Base-by-base conservation (phyloP, 169 alveolate genomes). In the Cryptosporidium ubiquitum region DNA sequence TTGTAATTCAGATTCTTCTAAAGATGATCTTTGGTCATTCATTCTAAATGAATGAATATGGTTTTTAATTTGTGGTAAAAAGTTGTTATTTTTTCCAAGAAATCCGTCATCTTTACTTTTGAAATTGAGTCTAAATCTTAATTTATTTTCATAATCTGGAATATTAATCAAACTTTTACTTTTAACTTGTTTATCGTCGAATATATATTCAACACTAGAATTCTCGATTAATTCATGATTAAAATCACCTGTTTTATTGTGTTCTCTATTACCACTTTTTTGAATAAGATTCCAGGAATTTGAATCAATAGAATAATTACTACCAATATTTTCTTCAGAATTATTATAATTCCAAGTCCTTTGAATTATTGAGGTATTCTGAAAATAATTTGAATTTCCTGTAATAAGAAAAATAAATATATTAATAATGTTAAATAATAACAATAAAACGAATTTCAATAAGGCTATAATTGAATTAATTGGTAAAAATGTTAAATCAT, bases 401-500 rank as follows among this genome's bases (percentile, higher is more conserved):
- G 35, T 79, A 39, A 66, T 20, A 40, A 61, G 9, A 37, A 79
- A 64, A 31, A 60, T 23, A 61, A 42, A 37, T 61, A 79, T 26
- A 40, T 66, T 23, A 57, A 7, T 39, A 61, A 29, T 18, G 26
- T 64, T 37, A 4, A 79, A 39, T n/a, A 79, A 26, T 6, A 60
- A 23, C 37, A 79, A 61, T 26, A 79, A 39, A 44, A 79, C 12
- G 2, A 60, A 29, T 47, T 69, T 86, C 44, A 60, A 5, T 14
- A 85, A 31, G 16, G 84, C 85, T 20, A 85, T 52, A 1, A 69
- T 47, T 33, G 86, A 69, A 70, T 71, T 70, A n/a, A 92, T 64
- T 12, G 95, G 94, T 85, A 92, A 85, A 69, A 92, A 84, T 7
- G 95, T 91, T 60, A 92, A 64, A 31, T 92, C 95, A 84, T 92